phyloP scores from a whole-genome alignment of 106 monocot genomes.

The Posidonia australis region DNA sequence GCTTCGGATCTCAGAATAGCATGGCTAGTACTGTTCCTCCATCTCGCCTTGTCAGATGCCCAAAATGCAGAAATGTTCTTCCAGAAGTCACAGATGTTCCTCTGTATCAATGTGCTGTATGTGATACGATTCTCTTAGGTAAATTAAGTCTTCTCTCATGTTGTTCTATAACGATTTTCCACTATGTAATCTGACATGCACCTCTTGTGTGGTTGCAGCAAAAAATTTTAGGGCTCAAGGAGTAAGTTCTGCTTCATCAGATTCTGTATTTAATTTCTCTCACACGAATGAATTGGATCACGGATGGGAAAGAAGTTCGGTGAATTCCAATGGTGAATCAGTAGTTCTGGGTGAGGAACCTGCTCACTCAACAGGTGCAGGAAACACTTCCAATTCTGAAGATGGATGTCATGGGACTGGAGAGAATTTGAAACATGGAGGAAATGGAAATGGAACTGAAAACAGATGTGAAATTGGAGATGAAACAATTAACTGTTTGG shows the following conservation, averaged over 20 bases:
- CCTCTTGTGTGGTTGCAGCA: background rate
- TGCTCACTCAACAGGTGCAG: background rate
- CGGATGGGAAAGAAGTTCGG: background rate
- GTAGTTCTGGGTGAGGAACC: background rate
- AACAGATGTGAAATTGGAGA: background rate
- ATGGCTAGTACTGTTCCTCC: background rate
- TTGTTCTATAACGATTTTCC: background rate
- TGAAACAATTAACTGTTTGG: background rate
- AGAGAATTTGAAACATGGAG: background rate
- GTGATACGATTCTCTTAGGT: slow-evolving; percentile 9
- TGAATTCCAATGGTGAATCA: background rate
- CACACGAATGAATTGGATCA: background rate
- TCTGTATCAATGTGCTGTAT: slow-evolving; percentile 6
- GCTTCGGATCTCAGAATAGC: too few species aligned
- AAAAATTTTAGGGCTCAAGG: background rate
- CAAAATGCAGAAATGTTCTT: slow-evolving; percentile 10
- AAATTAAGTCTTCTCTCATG: background rate
- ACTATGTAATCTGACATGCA: background rate
- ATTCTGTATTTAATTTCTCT: background rate
- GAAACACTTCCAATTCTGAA: background rate
- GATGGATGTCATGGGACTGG: background rate
- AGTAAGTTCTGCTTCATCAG: background rate
- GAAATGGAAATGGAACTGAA: too few species aligned
- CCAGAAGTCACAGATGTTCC: background rate
- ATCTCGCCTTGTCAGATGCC: slow-evolving; percentile 8